These are phyloP conservation scores for Moesziomyces antarcticus DNA, from an alignment of 1,284 basidiomycete species.

Conservation along the genomic window DNA sequence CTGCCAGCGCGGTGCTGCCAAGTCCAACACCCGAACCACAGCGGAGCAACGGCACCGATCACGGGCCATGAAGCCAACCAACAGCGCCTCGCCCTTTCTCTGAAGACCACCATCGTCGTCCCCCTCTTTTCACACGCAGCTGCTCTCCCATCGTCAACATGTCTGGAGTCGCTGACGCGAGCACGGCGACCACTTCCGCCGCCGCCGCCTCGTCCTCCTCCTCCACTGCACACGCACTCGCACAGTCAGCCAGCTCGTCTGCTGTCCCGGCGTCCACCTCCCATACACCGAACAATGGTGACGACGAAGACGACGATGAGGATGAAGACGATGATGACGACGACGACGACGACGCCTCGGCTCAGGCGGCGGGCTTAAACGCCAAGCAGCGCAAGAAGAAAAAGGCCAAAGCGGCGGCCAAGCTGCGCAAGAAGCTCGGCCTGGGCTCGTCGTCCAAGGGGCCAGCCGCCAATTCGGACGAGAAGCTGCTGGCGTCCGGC, in stretches of 20 bases:
- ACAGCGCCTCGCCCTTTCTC: not conserved
- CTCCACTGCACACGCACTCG: not conserved
- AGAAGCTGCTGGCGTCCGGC: conserved; percentile 36
- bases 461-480: conserved; percentile 4
- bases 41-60: not conserved
- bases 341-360: conserved; percentile 6
- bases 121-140: too few species aligned
- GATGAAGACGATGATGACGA: conserved; percentile 15
- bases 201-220: conserved; percentile 5
- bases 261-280: conserved; percentile 1
- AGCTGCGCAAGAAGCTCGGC: conserved; percentile 58
- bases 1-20: not conserved
- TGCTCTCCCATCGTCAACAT: conserved; percentile 1
- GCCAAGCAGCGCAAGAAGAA: conserved; percentile 59
- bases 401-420: conserved; percentile 57
- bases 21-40: not conserved
- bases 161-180: conserved; percentile 10
- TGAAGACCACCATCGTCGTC: too few species aligned
- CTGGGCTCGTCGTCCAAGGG: conserved; percentile 9
- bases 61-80: not conserved
- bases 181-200: conserved; percentile 4
- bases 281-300: not conserved
- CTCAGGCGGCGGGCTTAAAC: conserved; percentile 12
- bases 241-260: conserved; percentile 4
- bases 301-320: conserved; percentile 18